Base-by-base conservation (phyloP, 1,139 yeast species). In the Geotrichum australiense region DNA sequence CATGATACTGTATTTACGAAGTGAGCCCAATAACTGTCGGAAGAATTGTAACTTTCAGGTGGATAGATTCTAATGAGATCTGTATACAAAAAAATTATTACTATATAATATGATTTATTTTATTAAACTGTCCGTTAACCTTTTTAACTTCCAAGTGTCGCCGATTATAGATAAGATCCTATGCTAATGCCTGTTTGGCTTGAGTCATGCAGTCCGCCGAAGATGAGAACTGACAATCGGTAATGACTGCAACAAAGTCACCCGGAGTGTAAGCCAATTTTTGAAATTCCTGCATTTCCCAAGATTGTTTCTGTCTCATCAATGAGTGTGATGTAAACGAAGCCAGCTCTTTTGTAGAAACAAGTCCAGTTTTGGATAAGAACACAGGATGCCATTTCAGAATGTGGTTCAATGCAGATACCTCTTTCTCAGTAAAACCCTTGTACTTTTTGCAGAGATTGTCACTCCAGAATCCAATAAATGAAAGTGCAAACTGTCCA, bases 351-450 rank as follows among this genome's bases (percentile, higher is more conserved):
- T 76, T 70, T 32, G 77, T 67, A 5, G 86, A 84, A 0, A 91
- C 73, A 10, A 89, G 62, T 0, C 86, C 82, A 4, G 93, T 70
- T 54, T 77, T 80, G 42, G 82, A 72, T 51, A 89, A 69, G 30
- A 81, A 65, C 37, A 73, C 74, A 10, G 95, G 94, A 59, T 91
- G 98, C 98, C 97, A 91, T 61, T 86, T 96, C 50, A 87, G 66
- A 28, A 86, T 68, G 59, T 91, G 97, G 19, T 86, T 76, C 41
- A 89, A 59, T 0, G 93, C 85, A 10, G 78, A 71, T 48, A 75
- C 77, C 2, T 83, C 80, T 22, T 51, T 49, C 16, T 51, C 50
- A 74, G 74, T 51, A 62, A 84, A 83, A 56, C 73, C 74, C 25
- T 65, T 68, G 62, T 82, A 86, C 37, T 70, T 69, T 56, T 82